Evolutionary conservation across 768 basidiomycete species (phyloP), one percentile per base, ranked within the genome.

Genomic region (Zangia roseola): DNA sequence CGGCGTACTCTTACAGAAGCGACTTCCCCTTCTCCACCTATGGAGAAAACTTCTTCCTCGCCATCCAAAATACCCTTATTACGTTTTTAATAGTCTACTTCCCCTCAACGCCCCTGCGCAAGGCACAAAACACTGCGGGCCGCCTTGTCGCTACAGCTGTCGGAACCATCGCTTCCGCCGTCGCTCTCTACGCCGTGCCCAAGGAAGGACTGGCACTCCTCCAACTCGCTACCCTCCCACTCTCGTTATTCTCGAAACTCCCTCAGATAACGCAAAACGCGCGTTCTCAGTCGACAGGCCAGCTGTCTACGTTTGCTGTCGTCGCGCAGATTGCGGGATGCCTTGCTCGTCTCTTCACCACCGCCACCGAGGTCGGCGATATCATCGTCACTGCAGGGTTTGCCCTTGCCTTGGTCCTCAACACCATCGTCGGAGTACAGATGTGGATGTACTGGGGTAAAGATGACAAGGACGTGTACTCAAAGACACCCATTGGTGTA

Each of bases 11-110:
- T 2, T 82, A 81, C 59, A 78, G 92, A 20, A 87, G 91, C 61
- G 68, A 74, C 20, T 97, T 94, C 69, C 93, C 97, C 0, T 97
- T 97, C 76, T 92, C 91, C 17, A 97, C 97, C 1, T 99, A 97
- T 52, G 97, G 97, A 61, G 97, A 99, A 70, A 97, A 95, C 74
- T 66, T 94, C 48, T 97, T 97, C 81, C 79, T 98, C 41, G 84
- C 91, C 25, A 61, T 93, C 50, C 93, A 95, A 69, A 93, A 95
- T 73, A 74, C 86, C 58, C 52, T 89, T 71, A 92, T 97, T 65
- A 92, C 91, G 14, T 76, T 93, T 61, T 82, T 94, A 57, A 95
- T 95, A 68, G 77, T 94, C 42, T 72, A 73, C 66, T 86, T 88
- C 61, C 76, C 81, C 8, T 58, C 69, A 5, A 40, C 60, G 9